Conservation (phyloP, 176 grass and related monocot species). For the Eleusine coracana region DNA sequence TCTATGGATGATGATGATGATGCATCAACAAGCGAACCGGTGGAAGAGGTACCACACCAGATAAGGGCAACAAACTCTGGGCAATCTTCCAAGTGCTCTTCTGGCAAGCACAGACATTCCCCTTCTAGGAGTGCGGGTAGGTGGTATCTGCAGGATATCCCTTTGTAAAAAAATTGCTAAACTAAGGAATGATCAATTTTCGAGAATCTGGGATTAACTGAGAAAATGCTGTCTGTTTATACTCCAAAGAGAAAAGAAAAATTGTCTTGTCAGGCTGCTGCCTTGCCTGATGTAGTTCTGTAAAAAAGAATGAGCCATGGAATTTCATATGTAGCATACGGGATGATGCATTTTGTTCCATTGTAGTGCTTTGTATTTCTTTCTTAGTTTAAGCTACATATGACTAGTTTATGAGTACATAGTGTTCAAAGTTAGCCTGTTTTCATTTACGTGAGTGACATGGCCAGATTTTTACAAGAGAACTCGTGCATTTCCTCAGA, state of each 20-base stretch:
- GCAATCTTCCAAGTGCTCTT: conserved; percentile 24
- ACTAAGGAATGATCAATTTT: not conserved
- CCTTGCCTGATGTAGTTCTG: not conserved
- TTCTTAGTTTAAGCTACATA: not conserved
- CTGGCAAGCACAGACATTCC: conserved; percentile 39
- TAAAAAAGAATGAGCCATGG: not conserved
- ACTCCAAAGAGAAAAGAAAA: not conserved
- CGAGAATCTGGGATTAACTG: not conserved
- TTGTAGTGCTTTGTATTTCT: not conserved
- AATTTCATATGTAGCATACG: not conserved
- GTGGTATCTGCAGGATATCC: not conserved
- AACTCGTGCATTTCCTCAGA: conserved; percentile 68
- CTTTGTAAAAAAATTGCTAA: not conserved
- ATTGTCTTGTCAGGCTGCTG: not conserved
- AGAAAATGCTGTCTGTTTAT: not conserved
- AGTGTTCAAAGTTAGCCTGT: conserved; percentile 18
- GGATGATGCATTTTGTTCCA: not conserved
- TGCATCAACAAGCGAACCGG: not conserved
- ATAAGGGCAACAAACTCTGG: conserved; percentile 20
- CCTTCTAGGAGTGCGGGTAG: conserved; percentile 41
- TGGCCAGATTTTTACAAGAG: conserved; percentile 58
- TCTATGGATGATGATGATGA: conserved; percentile 26
- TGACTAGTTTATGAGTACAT: conserved; percentile 19
- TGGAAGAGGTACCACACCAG: conserved; percentile 1
- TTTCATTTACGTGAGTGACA: conserved; percentile 47